phyloP scores from a whole-genome alignment of 1,139 yeast species.

The Zygosaccharomyces pseudobailii region DNA sequence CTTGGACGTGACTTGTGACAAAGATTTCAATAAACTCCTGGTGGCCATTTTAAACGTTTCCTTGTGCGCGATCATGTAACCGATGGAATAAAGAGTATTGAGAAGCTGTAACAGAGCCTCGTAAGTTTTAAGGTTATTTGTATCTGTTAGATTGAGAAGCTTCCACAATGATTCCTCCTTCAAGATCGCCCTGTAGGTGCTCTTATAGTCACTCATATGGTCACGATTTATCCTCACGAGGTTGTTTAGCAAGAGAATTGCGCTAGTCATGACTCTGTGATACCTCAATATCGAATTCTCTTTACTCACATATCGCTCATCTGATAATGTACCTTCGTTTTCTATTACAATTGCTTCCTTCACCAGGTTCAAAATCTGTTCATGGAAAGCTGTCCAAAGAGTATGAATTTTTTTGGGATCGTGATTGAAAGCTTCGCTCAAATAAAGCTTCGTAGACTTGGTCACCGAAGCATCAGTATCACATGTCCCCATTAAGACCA shows the following conservation, averaged over 20 bases:
- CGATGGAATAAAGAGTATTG: conserved; percentile 23
- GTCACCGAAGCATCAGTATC: conserved; percentile 66
- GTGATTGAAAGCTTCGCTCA: conserved; percentile 53
- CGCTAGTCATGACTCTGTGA: conserved; percentile 51
- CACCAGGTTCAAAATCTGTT: conserved; percentile 52
- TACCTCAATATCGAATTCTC: conserved; percentile 69
- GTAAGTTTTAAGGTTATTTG: conserved; percentile 44
- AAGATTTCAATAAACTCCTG: conserved; percentile 48
- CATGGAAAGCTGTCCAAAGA: conserved; percentile 56
- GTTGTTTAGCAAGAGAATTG: conserved; percentile 48
- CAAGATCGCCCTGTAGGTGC: conserved; percentile 17
- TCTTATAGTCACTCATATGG: conserved; percentile 11
- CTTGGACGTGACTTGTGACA: conserved; percentile 41
- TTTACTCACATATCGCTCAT: conserved; percentile 62
- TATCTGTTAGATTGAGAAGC: conserved; percentile 38
- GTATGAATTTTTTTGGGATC: conserved; percentile 53
- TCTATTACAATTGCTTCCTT: conserved; percentile 53
- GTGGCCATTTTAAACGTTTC: conserved; percentile 43
- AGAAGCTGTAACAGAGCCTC: conserved; percentile 42
- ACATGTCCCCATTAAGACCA: conserved; percentile 65
- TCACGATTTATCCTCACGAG: conserved; percentile 33
- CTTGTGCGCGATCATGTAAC: conserved; percentile 27
- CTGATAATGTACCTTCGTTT: conserved; percentile 61
- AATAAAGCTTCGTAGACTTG: conserved; percentile 42
- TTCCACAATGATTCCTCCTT: conserved; percentile 28